Evolutionary conservation across 352 stramenopile species (phyloP).

Genomic region (Phytopythium cucurbitacearum): DNA sequence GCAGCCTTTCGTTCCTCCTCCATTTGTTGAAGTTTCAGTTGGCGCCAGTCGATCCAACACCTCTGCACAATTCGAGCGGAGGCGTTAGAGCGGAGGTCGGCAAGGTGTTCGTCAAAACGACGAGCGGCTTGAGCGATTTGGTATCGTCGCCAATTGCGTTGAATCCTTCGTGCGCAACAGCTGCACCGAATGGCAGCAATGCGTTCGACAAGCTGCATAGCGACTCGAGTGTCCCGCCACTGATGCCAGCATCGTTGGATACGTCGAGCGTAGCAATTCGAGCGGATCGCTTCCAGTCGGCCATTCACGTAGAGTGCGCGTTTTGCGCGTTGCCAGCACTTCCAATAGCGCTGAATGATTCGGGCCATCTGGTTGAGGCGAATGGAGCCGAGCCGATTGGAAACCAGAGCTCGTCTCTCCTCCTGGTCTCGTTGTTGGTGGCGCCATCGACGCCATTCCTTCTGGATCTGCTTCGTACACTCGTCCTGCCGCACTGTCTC

Average conservation of each 20-base stretch:
- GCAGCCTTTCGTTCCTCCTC: no score
- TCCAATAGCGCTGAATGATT: constrained; percentile 2
- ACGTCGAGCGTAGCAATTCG: neutral
- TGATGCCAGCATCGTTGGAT: constrained; percentile 7
- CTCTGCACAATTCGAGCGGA: no score
- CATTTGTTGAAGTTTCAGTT: no score
- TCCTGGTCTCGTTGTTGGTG: neutral
- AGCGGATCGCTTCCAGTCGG: constrained; percentile 1
- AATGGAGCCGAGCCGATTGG: neutral
- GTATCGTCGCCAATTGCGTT: constrained; percentile 1
- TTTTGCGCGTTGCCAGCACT: neutral
- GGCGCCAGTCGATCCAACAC: no score
- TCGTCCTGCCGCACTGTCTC: neutral
- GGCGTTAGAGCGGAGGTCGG: no score
- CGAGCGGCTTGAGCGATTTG: neutral
- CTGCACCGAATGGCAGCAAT: neutral
- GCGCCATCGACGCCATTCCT: constrained; percentile 9
- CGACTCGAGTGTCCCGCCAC: neutral
- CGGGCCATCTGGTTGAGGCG: constrained; percentile 1
- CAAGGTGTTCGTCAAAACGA: no score
- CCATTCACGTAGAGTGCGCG: no score
- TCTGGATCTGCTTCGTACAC: constrained; percentile 11
- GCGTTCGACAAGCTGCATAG: neutral
- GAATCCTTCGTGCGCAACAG: constrained; percentile 9
- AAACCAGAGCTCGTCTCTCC: neutral